phyloP scores from a whole-genome alignment of 2,329 filamentous ascomycete species.

The Penicillium paneum region DNA sequence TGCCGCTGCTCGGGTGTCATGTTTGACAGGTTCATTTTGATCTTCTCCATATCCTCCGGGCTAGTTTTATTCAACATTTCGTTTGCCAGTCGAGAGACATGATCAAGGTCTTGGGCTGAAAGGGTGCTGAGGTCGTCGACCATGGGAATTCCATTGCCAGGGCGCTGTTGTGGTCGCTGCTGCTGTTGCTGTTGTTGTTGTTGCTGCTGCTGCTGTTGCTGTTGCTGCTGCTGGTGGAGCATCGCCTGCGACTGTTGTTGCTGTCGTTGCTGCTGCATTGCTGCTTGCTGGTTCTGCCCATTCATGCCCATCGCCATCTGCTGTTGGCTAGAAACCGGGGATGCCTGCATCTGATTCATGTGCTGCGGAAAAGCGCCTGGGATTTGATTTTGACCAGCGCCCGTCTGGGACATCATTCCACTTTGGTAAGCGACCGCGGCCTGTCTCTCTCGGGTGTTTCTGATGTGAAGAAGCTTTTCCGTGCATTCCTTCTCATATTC shows the following conservation, averaged over 20 bases:
- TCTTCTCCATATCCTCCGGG: conserved; percentile 47
- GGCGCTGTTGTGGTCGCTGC: conserved; percentile 33
- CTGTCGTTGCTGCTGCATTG: conserved; percentile 30
- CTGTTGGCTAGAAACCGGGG: conserved; percentile 45
- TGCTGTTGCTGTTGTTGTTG: conserved; percentile 26
- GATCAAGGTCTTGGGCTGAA: conserved; percentile 41
- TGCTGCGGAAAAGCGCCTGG: conserved; percentile 49
- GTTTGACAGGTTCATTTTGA: conserved; percentile 46
- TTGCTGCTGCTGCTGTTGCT: conserved; percentile 3
- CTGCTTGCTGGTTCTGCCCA: conserved; percentile 31
- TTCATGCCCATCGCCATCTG: conserved; percentile 38
- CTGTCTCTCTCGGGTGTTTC: conserved; percentile 45
- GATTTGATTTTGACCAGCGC: conserved; percentile 39
- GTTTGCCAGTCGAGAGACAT: conserved; percentile 47
- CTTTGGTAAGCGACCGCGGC: conserved; percentile 38
- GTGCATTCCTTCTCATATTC: conserved; percentile 46
- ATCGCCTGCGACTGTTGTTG: conserved; percentile 30
- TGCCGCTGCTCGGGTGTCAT: conserved; percentile 49
- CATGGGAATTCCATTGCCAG: conserved; percentile 25
- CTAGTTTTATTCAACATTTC: conserved; percentile 47
- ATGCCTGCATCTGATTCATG: conserved; percentile 52
- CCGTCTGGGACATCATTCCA: conserved; percentile 39
- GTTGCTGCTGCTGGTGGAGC: conserved; percentile 27
- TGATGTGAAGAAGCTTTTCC: conserved; percentile 45
- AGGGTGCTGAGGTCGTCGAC: conserved; percentile 38